Evolutionary conservation across 306 rosid species (phyloP), one percentile per base, ranked within the genome.

Genomic region (Sesbania bispinosa): DNA sequence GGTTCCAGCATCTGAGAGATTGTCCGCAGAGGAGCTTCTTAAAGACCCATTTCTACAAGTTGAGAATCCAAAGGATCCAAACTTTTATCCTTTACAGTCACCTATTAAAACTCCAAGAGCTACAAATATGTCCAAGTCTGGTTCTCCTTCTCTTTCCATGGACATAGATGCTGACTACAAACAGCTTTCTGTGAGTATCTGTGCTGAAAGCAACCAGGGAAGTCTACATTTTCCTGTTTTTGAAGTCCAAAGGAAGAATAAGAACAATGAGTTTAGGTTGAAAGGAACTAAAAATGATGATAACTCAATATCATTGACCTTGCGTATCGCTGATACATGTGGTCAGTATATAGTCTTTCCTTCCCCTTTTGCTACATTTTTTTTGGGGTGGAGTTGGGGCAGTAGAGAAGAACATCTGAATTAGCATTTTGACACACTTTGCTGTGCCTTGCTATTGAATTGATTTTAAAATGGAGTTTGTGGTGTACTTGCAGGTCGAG

Each of bases 21-120:
- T 83, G 75, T 89, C 97, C 2, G 97, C 96, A 47, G 88, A 85
- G 77, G 90, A 86, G 81, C 96, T 94, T 82, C 96, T 94, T 62
- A 71, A 76, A 69, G 99, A 91, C 33, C 86, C 89, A 41, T 94
- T 94, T 79, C 90, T 94, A 61, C n/a, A n/a, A n/a, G n/a, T n/a
- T n/a, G n/a, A n/a, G n/a, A n/a, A n/a, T n/a, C n/a, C n/a, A n/a
- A n/a, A n/a, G n/a, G n/a, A n/a, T n/a, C n/a, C n/a, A n/a, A n/a
- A n/a, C n/a, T n/a, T n/a, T n/a, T n/a, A n/a, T n/a, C n/a, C n/a
- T n/a, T n/a, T n/a, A n/a, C 79, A 51, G 75, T 30, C 81, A 21
- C 79, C 81, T 62, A 29, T 41, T 38, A 81, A 32, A 63, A 41
- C 79, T 75, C 79, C 69, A 14, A 79, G 38, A 66, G 68, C 73